Percentiles rank a stretch among this genome's conserved stretches.
Conservation (phyloP, 768 basidiomycete genomes). For the Trametes elegans region DNA sequence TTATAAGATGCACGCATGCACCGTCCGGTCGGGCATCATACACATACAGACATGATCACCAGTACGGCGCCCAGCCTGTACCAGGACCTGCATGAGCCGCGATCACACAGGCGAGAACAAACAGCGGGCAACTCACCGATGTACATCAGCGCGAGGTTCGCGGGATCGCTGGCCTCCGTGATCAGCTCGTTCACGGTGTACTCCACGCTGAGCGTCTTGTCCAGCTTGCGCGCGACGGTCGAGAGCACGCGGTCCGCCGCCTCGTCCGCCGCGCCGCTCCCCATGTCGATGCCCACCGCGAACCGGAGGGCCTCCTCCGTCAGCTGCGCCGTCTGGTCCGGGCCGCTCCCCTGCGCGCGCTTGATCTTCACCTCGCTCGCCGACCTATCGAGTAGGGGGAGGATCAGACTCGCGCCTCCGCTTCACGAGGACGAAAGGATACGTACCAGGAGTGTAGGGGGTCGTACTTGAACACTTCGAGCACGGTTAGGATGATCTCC, state of each 20-base stretch:
- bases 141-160: conserved; percentile 79
- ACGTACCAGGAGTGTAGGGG: conserved; percentile 88
- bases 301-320: conserved; percentile 34
- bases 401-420: background rate
- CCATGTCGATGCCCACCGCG: conserved; percentile 56
- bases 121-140: conserved; percentile 44
- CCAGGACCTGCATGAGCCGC: conserved; percentile 1
- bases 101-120: background rate
- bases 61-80: conserved; percentile 45
- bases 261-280: conserved; percentile 70
- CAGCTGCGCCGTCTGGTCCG: conserved; percentile 18
- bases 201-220: conserved; percentile 83
- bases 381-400: conserved; percentile 58
- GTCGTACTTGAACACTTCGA: conserved; percentile 97
- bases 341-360: conserved; percentile 47
- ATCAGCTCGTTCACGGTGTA: conserved; percentile 93
- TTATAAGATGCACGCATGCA: too few species aligned
- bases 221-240: conserved; percentile 78
- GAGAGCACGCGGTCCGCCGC: conserved; percentile 87
- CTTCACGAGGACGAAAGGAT: background rate
- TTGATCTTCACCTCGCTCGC: conserved; percentile 75
- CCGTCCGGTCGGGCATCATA: too few species aligned
- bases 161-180: conserved; percentile 77
- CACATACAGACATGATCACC: too few species aligned
- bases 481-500: conserved; percentile 87